Conservation (phyloP, 164 flowering plant species). For the Saururus chinensis region DNA sequence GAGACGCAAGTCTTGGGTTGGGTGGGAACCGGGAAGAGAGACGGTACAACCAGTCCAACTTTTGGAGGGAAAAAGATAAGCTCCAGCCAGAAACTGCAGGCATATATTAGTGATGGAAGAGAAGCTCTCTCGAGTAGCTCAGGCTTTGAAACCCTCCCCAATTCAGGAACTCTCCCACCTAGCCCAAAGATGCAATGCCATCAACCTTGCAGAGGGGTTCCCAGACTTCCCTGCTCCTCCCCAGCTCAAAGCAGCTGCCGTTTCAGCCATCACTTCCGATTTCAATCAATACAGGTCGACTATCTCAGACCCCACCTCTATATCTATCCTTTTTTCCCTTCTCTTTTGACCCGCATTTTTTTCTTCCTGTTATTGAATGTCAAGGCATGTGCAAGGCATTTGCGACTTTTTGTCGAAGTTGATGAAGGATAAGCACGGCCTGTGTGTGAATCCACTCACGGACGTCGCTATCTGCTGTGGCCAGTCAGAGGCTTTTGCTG, state of each 20-base stretch:
- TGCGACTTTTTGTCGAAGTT: constrained; percentile 45
- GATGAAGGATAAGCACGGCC: constrained; percentile 39
- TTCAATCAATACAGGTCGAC: constrained; percentile 75
- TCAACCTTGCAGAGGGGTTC: constrained; percentile 86
- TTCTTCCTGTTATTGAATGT: background rate
- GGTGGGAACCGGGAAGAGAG: too few species aligned
- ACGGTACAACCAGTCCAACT: too few species aligned
- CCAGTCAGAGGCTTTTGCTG: constrained; percentile 82
- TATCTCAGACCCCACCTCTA: too few species aligned
- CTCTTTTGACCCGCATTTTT: background rate
- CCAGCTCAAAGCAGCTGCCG: constrained; percentile 51
- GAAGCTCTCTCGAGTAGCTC: constrained; percentile 51
- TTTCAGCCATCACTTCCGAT: constrained; percentile 68
- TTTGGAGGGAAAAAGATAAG: too few species aligned
- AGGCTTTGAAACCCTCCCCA: constrained; percentile 44
- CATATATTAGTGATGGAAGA: constrained; percentile 22
- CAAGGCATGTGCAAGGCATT: constrained; percentile 75
- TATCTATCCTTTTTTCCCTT: background rate
- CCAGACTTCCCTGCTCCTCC: constrained; percentile 76
- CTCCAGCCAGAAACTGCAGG: too few species aligned
- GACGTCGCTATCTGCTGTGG: constrained; percentile 77
- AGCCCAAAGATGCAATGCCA: constrained; percentile 60
- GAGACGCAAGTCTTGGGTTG: too few species aligned
- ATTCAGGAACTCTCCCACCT: constrained; percentile 70
- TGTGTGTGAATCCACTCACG: constrained; percentile 50